Evolutionary conservation across 805 yeast genomes (phyloP), one percentile per base, ranked within the genome.

Genomic region (Saccharomycopsis guyanensis): DNA sequence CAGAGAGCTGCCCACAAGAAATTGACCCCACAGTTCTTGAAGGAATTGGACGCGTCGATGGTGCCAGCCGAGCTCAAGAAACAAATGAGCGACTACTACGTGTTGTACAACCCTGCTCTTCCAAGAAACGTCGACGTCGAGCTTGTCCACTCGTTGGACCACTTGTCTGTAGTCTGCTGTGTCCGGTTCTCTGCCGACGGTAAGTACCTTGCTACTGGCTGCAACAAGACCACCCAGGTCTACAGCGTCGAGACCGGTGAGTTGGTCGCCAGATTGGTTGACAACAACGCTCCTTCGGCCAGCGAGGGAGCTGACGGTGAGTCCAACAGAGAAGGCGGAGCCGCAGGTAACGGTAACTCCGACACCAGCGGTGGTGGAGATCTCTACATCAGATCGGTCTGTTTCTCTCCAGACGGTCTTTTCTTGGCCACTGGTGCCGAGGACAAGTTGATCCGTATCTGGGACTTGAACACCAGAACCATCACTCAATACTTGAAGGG

Each of bases 91-190:
- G 96, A 86, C 60, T 91, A 86, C 69, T 86, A 85, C 64, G 84
- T 86, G 12, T 75, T 93, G 55, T 91, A 84, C 70, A 93, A 91
- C 67, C 96, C 96, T 35, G 85, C 87, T 23, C 77, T 87, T 53
- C 81, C 84, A 42, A 76, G 77, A 53, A 66, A 70, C 36, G 75
- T 86, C 49, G 97, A 91, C 59, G 89, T 91, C 42, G 93, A 88
- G 42, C 72, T 91, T 53, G 86, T 88, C 56, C 93, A 85, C 60
- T 82, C 96, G 12, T 76, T 91, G 56, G 95, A 86, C 61, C 97
- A 93, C 68, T 76, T 88, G 13, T 84, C 95, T 1, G 97, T 91
- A 38, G 97, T 91, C 42, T 93, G 97, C 70, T 91, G 97, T 66
- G 97, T 91, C 49, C 75, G 95, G 52, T 91, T 93, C 70, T 80